phyloP scores from a whole-genome alignment of 2,329 filamentous ascomycete genomes.

The Monilinia aucupariae region DNA sequence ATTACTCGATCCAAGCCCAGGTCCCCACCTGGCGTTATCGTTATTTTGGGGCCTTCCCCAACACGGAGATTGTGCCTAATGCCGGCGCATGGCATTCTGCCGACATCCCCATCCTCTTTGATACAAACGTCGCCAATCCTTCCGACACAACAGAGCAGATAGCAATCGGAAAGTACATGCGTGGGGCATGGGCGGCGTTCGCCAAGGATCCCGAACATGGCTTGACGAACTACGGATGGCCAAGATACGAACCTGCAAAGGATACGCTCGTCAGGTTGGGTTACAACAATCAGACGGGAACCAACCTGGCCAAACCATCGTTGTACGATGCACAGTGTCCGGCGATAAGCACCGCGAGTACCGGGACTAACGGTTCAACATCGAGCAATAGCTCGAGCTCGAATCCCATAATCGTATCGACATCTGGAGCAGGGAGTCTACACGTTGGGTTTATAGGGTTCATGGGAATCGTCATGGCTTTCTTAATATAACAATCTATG shows the following conservation, averaged over 20 bases:
- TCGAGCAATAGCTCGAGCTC: not conserved
- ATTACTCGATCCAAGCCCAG: slow-evolving; percentile 26
- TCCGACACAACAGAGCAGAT: slow-evolving; percentile 29
- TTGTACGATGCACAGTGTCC: slow-evolving; percentile 14
- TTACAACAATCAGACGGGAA: slow-evolving; percentile 18
- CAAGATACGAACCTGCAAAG: slow-evolving; percentile 9
- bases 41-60: slow-evolving; percentile 38
- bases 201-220: slow-evolving; percentile 38
- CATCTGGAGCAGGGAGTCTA: not conserved
- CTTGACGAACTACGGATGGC: slow-evolving; percentile 31
- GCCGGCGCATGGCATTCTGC: slow-evolving; percentile 36
- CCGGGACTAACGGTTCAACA: not conserved
- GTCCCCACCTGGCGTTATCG: slow-evolving; percentile 39
- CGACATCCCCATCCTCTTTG: slow-evolving; percentile 36
- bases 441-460: not conserved
- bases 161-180: slow-evolving; percentile 35
- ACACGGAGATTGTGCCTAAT: slow-evolving; percentile 32
- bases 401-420: not conserved
- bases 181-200: slow-evolving; percentile 39
- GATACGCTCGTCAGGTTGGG: slow-evolving; percentile 18
- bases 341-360: too few species aligned
- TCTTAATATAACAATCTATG: not conserved
- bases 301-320: slow-evolving; percentile 7
- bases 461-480: not conserved
- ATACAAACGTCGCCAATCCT: slow-evolving; percentile 15